These are phyloP conservation scores for Arachis stenosperma DNA, from an alignment of 306 rosid species.

Conservation along the genomic window DNA sequence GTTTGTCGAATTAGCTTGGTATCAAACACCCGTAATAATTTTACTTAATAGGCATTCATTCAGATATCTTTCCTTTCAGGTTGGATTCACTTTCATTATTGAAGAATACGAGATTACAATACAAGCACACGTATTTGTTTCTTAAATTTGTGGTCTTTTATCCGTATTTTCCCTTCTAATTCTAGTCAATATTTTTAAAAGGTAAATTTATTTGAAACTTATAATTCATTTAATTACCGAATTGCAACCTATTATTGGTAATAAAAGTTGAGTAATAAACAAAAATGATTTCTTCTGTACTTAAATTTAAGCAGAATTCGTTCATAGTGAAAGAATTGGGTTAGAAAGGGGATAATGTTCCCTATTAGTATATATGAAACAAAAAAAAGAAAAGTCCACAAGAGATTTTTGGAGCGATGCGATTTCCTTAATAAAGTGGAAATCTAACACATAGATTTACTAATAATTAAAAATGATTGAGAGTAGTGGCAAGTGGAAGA, in stretches of 20 bases:
- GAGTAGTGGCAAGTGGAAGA: background rate
- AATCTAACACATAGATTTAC: constrained; percentile 14
- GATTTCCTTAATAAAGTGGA: background rate
- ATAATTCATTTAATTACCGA: too few relatives aligned
- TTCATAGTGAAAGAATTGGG: background rate
- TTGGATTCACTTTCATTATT: background rate
- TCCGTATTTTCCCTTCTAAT: background rate
- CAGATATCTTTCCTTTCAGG: background rate
- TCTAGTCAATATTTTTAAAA: too few relatives aligned
- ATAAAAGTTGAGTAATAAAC: background rate
- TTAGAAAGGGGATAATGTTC: background rate
- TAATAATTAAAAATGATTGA: background rate
- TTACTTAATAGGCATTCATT: too few relatives aligned
- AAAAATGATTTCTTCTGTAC: background rate
- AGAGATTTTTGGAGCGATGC: background rate
- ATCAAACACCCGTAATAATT: background rate
- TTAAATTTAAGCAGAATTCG: background rate
- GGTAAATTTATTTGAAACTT: too few relatives aligned
- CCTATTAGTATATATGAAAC: background rate
- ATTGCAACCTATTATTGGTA: background rate
- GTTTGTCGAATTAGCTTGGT: background rate
- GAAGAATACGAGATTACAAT: too few relatives aligned
- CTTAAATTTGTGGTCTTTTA: background rate
- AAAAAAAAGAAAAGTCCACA: background rate
- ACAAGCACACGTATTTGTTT: too few relatives aligned